phyloP scores from a whole-genome alignment of 2,329 filamentous ascomycete genomes.

The Epichloe gansuensis region DNA sequence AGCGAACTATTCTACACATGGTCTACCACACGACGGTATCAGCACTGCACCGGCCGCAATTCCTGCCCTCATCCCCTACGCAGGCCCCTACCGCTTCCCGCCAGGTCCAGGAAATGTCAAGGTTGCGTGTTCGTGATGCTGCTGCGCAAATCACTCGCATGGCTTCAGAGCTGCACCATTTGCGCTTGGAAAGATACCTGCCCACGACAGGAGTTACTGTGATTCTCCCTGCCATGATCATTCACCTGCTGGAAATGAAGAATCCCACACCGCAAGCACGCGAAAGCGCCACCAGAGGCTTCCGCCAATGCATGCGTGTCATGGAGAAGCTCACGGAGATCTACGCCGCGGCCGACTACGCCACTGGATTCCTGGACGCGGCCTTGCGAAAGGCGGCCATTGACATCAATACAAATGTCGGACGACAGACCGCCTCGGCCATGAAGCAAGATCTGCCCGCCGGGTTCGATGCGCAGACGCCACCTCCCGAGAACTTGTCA shows the following conservation, averaged over 20 bases:
- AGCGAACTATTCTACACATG: conserved; percentile 83
- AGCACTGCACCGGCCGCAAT: conserved; percentile 81
- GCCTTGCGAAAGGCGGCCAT: conserved; percentile 80
- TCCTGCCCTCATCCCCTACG: conserved; percentile 59
- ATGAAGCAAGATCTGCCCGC: conserved; percentile 22
- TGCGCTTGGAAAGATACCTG: conserved; percentile 63
- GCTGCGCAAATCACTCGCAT: conserved; percentile 78
- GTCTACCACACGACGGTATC: conserved; percentile 86
- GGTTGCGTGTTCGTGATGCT: conserved; percentile 69
- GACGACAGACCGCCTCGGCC: conserved; percentile 21
- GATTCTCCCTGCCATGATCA: conserved; percentile 83
- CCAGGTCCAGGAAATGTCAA: conserved; percentile 70
- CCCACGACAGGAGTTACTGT: conserved; percentile 87
- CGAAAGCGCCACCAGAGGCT: conserved; percentile 62
- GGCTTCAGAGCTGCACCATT: conserved; percentile 59
- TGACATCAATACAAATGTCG: conserved; percentile 38
- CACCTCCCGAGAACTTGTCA: conserved; percentile 38
- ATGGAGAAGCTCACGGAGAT: conserved; percentile 79
- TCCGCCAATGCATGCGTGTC: conserved; percentile 85
- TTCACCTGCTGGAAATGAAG: conserved; percentile 86
- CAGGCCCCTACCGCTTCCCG: conserved; percentile 41
- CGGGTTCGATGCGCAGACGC: conserved; percentile 32
- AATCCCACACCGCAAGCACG: conserved; percentile 60
- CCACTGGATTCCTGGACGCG: conserved; percentile 87
- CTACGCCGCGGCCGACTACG: conserved; percentile 89